Evolutionary conservation across 1,284 basidiomycete species (phyloP).

Genomic region (Xerocomus nothofagi): DNA sequence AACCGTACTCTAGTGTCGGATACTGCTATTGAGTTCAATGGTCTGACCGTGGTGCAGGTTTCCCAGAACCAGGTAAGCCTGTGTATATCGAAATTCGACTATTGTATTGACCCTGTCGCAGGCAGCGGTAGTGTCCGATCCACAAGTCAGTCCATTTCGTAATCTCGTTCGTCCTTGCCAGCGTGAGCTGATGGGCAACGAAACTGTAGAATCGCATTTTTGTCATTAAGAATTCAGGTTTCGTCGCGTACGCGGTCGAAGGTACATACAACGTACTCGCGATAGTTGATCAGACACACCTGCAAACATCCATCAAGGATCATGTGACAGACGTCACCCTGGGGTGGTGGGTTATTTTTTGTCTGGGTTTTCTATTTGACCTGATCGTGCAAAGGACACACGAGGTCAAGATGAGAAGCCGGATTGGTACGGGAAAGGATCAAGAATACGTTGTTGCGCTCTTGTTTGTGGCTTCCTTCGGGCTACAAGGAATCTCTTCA

Average conservation of each 20-base stretch:
- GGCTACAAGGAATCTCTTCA: neutral
- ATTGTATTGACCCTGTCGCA: conserved; percentile 27
- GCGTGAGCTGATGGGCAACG: neutral
- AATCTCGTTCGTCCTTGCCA: neutral
- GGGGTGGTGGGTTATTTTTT: conserved; percentile 45
- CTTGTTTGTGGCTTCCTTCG: conserved; percentile 49
- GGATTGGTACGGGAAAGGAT: conserved; percentile 41
- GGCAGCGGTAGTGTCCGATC: conserved; percentile 76
- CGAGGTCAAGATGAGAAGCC: conserved; percentile 73
- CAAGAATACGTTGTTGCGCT: conserved; percentile 73
- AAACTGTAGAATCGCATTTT: conserved; percentile 63
- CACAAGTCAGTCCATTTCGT: conserved; percentile 42
- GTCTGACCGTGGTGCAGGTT: conserved; percentile 76
- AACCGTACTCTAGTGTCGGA: conserved; percentile 57
- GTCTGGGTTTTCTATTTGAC: neutral
- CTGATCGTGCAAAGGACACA: conserved; percentile 45
- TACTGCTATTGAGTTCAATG: conserved; percentile 74
- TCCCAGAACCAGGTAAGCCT: conserved; percentile 63
- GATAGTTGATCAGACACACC: conserved; percentile 78
- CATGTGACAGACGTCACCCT: conserved; percentile 57
- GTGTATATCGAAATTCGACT: neutral
- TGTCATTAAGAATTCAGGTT: conserved; percentile 74
- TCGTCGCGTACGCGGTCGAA: conserved; percentile 72
- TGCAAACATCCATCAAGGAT: conserved; percentile 60
- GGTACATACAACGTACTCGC: conserved; percentile 75